Evolutionary conservation across 345 rosid genomes (phyloP).

Genomic region (Salix exigua): DNA sequence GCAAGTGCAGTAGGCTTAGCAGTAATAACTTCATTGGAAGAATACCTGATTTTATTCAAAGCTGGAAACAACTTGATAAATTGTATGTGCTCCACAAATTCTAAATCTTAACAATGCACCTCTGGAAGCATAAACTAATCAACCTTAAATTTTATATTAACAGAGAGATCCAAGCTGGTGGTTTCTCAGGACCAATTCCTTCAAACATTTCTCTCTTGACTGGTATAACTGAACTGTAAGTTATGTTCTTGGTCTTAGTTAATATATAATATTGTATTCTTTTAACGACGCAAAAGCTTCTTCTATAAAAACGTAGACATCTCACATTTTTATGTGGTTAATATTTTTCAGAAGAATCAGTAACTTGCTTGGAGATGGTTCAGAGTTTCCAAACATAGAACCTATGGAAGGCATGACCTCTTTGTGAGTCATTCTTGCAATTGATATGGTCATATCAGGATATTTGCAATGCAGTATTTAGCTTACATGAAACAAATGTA

Average conservation of each 20-base stretch:
- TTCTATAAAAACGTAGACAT: too few species aligned
- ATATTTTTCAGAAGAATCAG: slow-evolving; percentile 13
- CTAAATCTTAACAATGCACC: neutral
- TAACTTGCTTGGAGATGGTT: slow-evolving; percentile 8
- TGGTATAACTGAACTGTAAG: slow-evolving; percentile 10
- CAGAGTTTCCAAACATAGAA: neutral
- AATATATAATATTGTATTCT: too few species aligned
- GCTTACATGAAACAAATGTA: neutral
- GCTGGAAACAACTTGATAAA: neutral
- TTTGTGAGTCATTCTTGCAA: slow-evolving; percentile 1
- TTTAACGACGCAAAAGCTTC: too few species aligned
- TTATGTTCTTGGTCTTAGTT: neutral
- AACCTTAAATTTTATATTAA: neutral
- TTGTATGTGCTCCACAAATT: neutral
- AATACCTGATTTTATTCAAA: slow-evolving; percentile 4
- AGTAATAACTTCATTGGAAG: slow-evolving; percentile 12
- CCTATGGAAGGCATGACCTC: neutral
- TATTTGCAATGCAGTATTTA: neutral
- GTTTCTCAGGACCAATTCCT: slow-evolving; percentile 20
- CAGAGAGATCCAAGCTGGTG: slow-evolving; percentile 16
- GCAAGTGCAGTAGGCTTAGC: slow-evolving; percentile 10
- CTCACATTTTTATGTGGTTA: neutral
- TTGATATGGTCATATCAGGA: neutral
- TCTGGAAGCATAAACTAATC: neutral
- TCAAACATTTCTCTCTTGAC: slow-evolving; percentile 1